Evolutionary conservation across 176 grass and related monocot genomes (phyloP).

Genomic region (Rhynchospora tenuis): DNA sequence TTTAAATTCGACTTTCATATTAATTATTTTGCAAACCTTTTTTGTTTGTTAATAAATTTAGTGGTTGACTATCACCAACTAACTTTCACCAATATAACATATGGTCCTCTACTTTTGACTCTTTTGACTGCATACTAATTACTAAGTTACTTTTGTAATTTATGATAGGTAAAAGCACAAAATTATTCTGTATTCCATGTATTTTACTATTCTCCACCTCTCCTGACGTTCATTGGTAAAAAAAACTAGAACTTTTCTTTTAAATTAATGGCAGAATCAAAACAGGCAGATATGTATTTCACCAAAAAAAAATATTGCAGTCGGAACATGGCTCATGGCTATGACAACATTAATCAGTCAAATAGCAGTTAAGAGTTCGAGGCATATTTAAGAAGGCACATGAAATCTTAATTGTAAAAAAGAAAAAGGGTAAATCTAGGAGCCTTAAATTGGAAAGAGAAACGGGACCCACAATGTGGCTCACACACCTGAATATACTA

Average conservation of each 20-base stretch:
- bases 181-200: not conserved
- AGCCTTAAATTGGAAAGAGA: not conserved
- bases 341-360: not conserved
- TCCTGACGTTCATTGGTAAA: not conserved
- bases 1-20: too few relatives aligned
- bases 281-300: not conserved
- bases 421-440: not conserved
- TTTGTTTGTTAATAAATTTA: too few relatives aligned
- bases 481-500: conserved; percentile 10
- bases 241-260: not conserved
- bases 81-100: not conserved
- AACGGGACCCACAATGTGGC: not conserved
- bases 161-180: not conserved
- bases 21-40: too few relatives aligned
- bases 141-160: not conserved
- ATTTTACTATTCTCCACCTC: not conserved
- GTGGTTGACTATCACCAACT: too few relatives aligned
- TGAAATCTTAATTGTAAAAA: not conserved
- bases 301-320: not conserved
- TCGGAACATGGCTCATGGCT: not conserved
- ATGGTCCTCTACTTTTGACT: not conserved
- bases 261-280: not conserved
- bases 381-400: not conserved
- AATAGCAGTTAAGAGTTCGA: not conserved
- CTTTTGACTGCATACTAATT: not conserved